Evolutionary conservation across 2,329 filamentous ascomycete species (phyloP).

Genomic region (Stagonosporopsis chrysanthemi): DNA sequence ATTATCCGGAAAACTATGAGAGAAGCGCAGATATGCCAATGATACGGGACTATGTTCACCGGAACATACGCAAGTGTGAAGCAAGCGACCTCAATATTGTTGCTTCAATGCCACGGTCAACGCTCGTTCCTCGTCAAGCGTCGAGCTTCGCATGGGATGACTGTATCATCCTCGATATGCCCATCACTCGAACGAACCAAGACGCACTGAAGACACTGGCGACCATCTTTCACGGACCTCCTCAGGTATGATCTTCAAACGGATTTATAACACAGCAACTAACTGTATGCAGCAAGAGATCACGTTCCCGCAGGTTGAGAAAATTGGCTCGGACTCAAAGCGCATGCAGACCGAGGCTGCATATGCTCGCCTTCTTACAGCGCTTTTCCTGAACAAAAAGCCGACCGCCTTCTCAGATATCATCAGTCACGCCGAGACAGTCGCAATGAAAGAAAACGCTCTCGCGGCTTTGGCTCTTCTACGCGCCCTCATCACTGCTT

Average conservation of each 20-base stretch:
- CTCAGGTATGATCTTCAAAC: constrained; percentile 23
- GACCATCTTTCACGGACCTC: constrained; percentile 63
- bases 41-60: constrained; percentile 58
- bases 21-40: constrained; percentile 53
- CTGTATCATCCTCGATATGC: constrained; percentile 57
- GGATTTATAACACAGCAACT: not conserved
- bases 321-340: constrained; percentile 28
- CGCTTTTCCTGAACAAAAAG: constrained; percentile 60
- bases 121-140: constrained; percentile 57
- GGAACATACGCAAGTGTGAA: constrained; percentile 62
- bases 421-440: constrained; percentile 61
- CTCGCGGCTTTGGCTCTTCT: constrained; percentile 63
- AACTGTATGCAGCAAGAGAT: constrained; percentile 37
- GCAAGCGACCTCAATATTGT: constrained; percentile 65
- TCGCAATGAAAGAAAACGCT: constrained; percentile 65
- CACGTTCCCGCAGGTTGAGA: constrained; percentile 46
- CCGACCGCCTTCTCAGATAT: constrained; percentile 61
- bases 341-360: constrained; percentile 57
- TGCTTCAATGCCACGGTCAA: constrained; percentile 62
- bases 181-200: constrained; percentile 60
- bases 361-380: constrained; percentile 63
- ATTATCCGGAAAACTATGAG: constrained; percentile 64
- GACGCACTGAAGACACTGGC: constrained; percentile 64
- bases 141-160: constrained; percentile 47
- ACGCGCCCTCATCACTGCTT: constrained; percentile 60